Evolutionary conservation across 306 rosid genomes (phyloP).

Genomic region (Quercus agrifolia): DNA sequence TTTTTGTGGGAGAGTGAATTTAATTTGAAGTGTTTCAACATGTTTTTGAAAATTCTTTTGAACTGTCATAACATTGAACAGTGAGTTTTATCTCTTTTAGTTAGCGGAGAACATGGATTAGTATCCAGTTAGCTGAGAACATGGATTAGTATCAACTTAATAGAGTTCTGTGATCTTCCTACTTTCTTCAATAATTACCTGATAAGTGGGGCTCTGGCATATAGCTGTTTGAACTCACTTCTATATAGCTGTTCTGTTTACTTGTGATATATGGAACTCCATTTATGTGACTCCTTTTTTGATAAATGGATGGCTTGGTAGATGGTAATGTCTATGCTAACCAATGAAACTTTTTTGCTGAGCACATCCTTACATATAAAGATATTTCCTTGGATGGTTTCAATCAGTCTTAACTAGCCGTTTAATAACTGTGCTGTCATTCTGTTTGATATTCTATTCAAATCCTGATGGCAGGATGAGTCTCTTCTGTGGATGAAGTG

Average conservation of each 20-base stretch:
- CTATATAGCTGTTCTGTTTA: background rate
- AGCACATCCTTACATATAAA: background rate
- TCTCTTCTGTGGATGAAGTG: conserved; percentile 5
- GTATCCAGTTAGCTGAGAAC: background rate
- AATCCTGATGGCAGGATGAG: conserved; percentile 1
- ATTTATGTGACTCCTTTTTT: background rate
- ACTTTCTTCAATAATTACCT: background rate
- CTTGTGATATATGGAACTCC: background rate
- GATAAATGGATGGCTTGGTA: background rate
- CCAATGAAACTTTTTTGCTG: background rate
- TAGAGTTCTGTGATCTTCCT: background rate
- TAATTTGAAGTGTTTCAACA: background rate
- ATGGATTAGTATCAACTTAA: background rate
- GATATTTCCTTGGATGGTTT: background rate
- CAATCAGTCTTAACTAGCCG: background rate
- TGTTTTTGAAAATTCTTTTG: background rate
- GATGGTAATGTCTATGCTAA: background rate
- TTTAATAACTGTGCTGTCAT: background rate
- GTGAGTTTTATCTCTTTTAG: background rate
- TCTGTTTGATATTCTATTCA: background rate
- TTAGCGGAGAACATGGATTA: background rate
- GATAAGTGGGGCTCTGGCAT: background rate
- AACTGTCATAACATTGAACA: background rate
- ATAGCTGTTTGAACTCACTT: background rate
- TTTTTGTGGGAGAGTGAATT: background rate